Evolutionary conservation across 2,329 filamentous ascomycete species (phyloP).

Genomic region (Aspergillus pseudotamarii): DNA sequence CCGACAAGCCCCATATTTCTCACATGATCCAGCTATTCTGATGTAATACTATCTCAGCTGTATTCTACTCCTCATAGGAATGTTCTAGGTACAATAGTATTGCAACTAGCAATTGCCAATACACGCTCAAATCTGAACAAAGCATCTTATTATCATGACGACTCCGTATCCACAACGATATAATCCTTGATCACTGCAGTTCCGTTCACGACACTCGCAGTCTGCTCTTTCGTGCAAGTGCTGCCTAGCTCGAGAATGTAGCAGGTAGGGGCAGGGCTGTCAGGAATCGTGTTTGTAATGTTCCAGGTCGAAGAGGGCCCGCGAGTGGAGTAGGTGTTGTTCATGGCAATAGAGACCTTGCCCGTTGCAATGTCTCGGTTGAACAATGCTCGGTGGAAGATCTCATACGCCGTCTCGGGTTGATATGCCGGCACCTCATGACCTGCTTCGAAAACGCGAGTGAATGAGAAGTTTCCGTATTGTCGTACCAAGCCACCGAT

Average conservation of each 20-base stretch:
- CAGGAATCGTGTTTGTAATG: slow-evolving; percentile 50
- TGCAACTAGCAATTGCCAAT: not conserved
- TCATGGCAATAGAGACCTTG: slow-evolving; percentile 39
- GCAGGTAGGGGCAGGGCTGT: slow-evolving; percentile 45
- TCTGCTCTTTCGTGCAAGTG: slow-evolving; percentile 51
- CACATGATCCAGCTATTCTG: not conserved
- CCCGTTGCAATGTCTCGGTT: slow-evolving; percentile 60
- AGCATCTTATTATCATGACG: not conserved
- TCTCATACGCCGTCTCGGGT: slow-evolving; percentile 56
- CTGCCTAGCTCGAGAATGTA: slow-evolving; percentile 44
- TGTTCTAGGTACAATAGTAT: not conserved
- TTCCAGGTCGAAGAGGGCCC: slow-evolving; percentile 45
- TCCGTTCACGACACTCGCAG: slow-evolving; percentile 45
- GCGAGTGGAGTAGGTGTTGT: slow-evolving; percentile 42
- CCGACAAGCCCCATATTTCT: not conserved
- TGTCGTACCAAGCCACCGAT: slow-evolving; percentile 52
- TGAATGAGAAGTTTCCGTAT: slow-evolving; percentile 53
- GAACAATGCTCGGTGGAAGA: slow-evolving; percentile 57
- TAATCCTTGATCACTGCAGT: slow-evolving; percentile 52
- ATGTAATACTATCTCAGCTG: not conserved
- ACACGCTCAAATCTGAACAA: not conserved
- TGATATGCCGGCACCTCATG: slow-evolving; percentile 58
- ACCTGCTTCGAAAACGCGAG: slow-evolving; percentile 51
- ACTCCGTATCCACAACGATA: slow-evolving; percentile 41
- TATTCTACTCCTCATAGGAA: not conserved